Evolutionary conservation across 805 yeast genomes (phyloP), one percentile per base, ranked within the genome.

Genomic region (Candida sonorensis): DNA sequence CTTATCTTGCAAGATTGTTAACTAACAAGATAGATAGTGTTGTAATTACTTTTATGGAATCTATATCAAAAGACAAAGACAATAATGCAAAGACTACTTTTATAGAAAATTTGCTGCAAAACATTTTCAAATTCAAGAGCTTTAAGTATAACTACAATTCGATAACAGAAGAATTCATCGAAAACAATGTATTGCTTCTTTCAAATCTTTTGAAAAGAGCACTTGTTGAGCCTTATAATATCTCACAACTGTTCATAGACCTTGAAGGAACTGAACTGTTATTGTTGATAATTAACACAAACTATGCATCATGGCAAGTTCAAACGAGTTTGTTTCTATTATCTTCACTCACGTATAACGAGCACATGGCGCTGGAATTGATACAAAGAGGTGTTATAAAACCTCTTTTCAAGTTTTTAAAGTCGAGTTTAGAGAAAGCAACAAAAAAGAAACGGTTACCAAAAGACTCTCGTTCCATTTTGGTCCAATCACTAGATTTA

Each of bases 211-310:
- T 45, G 16, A 12, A 23, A 10, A 7, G 16, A 10, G 16, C n/a
- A 7, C 4, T 13, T 13, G 10, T 5, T 13, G 10, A 13, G 10
- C 14, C 26, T 6, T 5, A 12, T 7, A 12, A 17, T 8, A 32
- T 34, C 13, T 29, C n/a, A 13, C 17, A 14, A 2, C 14, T 29
- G 2, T 46, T 42, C 22, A 4, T 36, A 5, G 26, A 20, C 2
- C 31, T 32, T 31, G 50, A 46, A 31, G 50, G 50, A 5, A 16
- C 40, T 5, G 45, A 44, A 20, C 27, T 46, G 10, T 27, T 36
- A 21, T 14, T 46, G 7, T 21, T 46, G 29, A 17, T 44, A 10
- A 28, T 46, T 10, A 30, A 34, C 9, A 19, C 20, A 13, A 23
- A 33, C 5, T 16, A 17, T 14, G 35, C 48, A 10, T 30, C 29